Conservation (phyloP, 2,329 filamentous ascomycete species). For the Xylogone sp. region DNA sequence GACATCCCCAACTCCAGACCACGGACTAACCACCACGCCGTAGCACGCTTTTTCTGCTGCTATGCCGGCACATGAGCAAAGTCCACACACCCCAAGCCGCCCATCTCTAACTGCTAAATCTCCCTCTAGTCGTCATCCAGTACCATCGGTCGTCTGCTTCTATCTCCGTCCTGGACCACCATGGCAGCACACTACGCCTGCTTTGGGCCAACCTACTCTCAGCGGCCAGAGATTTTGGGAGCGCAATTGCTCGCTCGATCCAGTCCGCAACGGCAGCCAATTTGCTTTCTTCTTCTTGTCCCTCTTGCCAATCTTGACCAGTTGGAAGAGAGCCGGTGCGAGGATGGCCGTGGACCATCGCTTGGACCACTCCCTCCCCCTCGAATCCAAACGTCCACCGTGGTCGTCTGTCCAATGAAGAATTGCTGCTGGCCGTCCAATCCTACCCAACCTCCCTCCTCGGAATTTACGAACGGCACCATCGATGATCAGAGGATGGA, state of each 20-base stretch:
- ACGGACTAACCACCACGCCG: too few species aligned
- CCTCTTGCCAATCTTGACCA: constrained; percentile 4
- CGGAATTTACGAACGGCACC: constrained; percentile 4
- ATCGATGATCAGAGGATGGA: neutral
- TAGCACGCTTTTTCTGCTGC: neutral
- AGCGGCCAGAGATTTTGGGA: neutral
- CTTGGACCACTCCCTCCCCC: constrained; percentile 12
- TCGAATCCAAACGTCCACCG: constrained; percentile 10
- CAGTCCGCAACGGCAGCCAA: constrained; percentile 7
- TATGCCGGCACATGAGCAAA: neutral
- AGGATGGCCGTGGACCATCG: constrained; percentile 2
- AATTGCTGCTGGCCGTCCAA: constrained; percentile 11
- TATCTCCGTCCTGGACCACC: neutral
- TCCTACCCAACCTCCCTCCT: constrained; percentile 17
- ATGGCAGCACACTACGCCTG: neutral
- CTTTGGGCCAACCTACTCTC: neutral
- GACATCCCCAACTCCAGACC: neutral
- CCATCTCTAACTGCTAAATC: too few species aligned
- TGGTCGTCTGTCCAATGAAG: neutral
- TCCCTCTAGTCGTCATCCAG: neutral
- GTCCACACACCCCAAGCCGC: too few species aligned
- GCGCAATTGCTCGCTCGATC: neutral
- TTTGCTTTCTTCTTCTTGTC: neutral
- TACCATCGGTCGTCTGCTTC: neutral
- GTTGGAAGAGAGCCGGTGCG: constrained; percentile 11